Conservation (phyloP, 2,329 filamentous ascomycete species). For the Ascochyta lentis region DNA sequence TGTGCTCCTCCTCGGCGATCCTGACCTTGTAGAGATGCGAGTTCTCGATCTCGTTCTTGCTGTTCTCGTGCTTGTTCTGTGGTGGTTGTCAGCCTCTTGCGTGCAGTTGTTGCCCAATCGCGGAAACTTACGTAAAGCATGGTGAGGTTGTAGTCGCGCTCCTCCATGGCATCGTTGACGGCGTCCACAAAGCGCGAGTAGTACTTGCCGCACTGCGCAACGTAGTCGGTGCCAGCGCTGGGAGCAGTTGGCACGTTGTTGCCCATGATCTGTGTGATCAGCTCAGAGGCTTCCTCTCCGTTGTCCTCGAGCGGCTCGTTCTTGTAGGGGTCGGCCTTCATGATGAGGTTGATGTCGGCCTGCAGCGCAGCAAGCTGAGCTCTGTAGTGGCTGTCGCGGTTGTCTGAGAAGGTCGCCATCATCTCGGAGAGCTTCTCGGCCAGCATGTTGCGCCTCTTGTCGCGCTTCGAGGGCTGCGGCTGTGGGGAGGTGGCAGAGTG, state of each 20-base stretch:
- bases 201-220: constrained; percentile 72
- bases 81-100: background rate
- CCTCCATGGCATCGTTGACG: constrained; percentile 86
- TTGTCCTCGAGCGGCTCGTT: constrained; percentile 71
- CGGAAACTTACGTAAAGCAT: constrained; percentile 73
- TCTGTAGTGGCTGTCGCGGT: constrained; percentile 83
- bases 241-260: constrained; percentile 50
- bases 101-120: too few relatives aligned
- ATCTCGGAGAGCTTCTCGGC: constrained; percentile 79
- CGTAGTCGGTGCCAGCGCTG: constrained; percentile 71
- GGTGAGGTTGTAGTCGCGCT: constrained; percentile 82
- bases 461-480: constrained; percentile 75
- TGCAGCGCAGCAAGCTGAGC: constrained; percentile 92
- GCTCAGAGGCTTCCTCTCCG: constrained; percentile 70
- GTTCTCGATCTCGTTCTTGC: constrained; percentile 62
- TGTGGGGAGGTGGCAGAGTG: constrained; percentile 53
- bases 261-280: constrained; percentile 57
- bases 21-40: constrained; percentile 65
- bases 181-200: constrained; percentile 86
- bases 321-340: constrained; percentile 82
- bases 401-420: constrained; percentile 77
- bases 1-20: constrained; percentile 69
- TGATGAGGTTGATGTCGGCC: constrained; percentile 84
- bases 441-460: constrained; percentile 85
- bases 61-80: constrained; percentile 64